Conservation (phyloP, 345 rosid genomes). For the Carallia pectinifolia region DNA sequence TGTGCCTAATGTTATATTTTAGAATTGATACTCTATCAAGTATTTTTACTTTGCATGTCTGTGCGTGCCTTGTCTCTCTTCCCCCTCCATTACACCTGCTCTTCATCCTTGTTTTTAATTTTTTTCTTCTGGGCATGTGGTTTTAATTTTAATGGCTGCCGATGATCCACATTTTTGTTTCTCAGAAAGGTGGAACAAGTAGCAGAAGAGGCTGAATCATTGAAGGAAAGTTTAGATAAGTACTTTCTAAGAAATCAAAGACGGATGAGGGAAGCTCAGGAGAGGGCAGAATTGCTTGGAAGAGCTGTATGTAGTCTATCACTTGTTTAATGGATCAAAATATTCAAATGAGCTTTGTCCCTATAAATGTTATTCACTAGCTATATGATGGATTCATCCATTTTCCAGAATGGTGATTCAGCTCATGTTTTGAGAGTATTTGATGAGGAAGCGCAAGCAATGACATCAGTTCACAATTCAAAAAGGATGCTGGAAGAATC, state of each 20-base stretch:
- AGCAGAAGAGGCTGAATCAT: constrained; percentile 78
- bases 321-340: not conserved
- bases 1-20: not conserved
- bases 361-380: not conserved
- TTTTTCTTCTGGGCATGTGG: not conserved
- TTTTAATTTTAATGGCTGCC: not conserved
- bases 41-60: not conserved
- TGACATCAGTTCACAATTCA: constrained; percentile 78
- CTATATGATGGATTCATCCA: not conserved
- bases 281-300: constrained; percentile 81
- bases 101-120: not conserved
- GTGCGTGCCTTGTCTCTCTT: not conserved
- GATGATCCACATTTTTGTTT: not conserved
- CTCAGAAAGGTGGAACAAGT: constrained; percentile 84
- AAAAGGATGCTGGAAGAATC: constrained; percentile 85
- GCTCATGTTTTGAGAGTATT: constrained; percentile 78
- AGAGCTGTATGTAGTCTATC: constrained; percentile 49
- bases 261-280: constrained; percentile 70
- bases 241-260: constrained; percentile 63
- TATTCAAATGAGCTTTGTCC: not conserved
- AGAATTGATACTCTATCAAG: not conserved
- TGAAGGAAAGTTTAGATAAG: constrained; percentile 73
- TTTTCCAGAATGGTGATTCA: constrained; percentile 66
- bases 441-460: constrained; percentile 91
- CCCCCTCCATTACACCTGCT: too few species aligned